Evolutionary conservation across 1,284 basidiomycete genomes (phyloP).

Genomic region (Leccinum ponderosum): DNA sequence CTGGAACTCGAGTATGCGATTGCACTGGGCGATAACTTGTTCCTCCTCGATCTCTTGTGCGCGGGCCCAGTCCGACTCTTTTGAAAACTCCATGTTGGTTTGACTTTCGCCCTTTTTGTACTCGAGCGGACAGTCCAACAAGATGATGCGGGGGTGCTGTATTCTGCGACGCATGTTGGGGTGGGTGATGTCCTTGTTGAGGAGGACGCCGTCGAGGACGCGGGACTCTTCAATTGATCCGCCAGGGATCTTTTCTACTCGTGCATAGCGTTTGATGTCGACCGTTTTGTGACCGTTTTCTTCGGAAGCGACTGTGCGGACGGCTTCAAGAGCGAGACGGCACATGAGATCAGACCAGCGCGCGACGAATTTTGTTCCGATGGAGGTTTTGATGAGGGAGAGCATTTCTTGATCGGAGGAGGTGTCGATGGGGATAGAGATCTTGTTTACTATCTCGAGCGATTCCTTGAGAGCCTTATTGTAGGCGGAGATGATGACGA

Average conservation of each 20-base stretch:
- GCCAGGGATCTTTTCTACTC: constrained; percentile 96
- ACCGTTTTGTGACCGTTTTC: constrained; percentile 82
- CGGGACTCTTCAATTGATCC: constrained; percentile 94
- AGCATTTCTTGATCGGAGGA: constrained; percentile 92
- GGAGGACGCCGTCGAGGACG: constrained; percentile 91
- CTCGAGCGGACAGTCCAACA: constrained; percentile 96
- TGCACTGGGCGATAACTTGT: constrained; percentile 90
- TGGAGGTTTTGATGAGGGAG: constrained; percentile 95
- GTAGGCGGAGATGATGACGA: constrained; percentile 98
- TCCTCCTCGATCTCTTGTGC: constrained; percentile 97
- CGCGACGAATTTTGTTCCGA: constrained; percentile 98
- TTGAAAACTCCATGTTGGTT: constrained; percentile 98
- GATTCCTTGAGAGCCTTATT: constrained; percentile 94
- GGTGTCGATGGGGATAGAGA: constrained; percentile 91
- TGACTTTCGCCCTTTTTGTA: constrained; percentile 99
- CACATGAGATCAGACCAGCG: constrained; percentile 99
- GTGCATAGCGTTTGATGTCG: constrained; percentile 97
- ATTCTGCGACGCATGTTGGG: constrained; percentile 96
- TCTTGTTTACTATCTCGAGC: constrained; percentile 82
- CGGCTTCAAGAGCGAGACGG: constrained; percentile 88
- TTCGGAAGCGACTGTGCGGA: constrained; percentile 72
- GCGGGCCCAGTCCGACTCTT: constrained; percentile 92
- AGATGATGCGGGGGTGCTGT: constrained; percentile 84
- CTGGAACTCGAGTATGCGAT: constrained; percentile 90
- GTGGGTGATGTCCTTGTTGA: constrained; percentile 99